Evolutionary conservation across 345 rosid genomes (phyloP), one percentile per base, ranked within the genome.

Genomic region (Luvunga scandens): DNA sequence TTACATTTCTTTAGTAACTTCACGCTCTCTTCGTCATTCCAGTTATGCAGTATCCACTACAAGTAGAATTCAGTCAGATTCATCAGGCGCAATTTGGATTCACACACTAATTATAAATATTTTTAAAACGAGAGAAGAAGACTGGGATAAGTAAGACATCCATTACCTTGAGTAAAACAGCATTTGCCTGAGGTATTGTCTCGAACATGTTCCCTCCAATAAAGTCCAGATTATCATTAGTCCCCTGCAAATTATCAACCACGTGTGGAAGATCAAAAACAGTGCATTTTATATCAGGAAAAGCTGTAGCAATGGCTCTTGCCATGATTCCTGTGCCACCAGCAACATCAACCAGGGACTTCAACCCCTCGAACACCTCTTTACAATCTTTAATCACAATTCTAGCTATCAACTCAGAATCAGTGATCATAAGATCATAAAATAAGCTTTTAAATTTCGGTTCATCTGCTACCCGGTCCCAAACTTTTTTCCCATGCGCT

Each of bases 251-350:
- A 22, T 78, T 39, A 4, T 80, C 73, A 38, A 85, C 83, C 14
- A 84, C 85, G 9, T 81, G 87, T n/a, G 87, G 90, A 31, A 87
- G 83, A 68, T 84, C 89, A 31, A 85, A 31, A 21, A 84, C 87
- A n/a, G 72, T 77, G 81, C 86, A 87, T 22, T 75, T 72, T 64
- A 89, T 69, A 24, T 62, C 48, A 0, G 86, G 86, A 57, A 76
- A 82, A 16, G 72, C 84, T 9, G 64, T 70, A 4, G 87, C 80
- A 12, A 74, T 27, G 34, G 56, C 75, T 75, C 69, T 76, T 14
- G 85, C 85, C 59, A 87, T 21, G 18, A 56, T 27, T 73, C 77
- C 68, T 18, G 25, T 59, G 24, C 77, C 67, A 8, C 77, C 77
- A 14, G 68, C 77, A 19, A 73, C 68, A 55, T 73, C 68, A 33